Evolutionary conservation across 2,329 filamentous ascomycete genomes (phyloP).

Genomic region (Pestalotiopsis sp.): DNA sequence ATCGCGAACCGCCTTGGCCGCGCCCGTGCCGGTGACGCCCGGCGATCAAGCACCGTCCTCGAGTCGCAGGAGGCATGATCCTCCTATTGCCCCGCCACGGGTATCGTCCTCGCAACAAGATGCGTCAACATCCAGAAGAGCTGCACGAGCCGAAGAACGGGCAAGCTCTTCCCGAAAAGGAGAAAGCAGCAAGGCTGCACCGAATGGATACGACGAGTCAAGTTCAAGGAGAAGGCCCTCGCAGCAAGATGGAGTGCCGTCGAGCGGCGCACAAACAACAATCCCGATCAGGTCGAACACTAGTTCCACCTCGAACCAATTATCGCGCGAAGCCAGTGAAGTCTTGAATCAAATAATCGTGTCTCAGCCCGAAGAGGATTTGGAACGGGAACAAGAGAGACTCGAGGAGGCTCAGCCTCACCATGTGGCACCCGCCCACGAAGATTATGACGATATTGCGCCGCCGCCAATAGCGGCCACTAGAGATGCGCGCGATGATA

Average conservation of each 20-base stretch:
- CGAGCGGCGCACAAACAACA: slow-evolving; percentile 43
- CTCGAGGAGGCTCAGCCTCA: slow-evolving; percentile 62
- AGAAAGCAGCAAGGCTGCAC: slow-evolving; percentile 29
- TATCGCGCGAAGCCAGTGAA: slow-evolving; percentile 77
- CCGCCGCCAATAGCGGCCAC: slow-evolving; percentile 48
- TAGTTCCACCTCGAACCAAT: slow-evolving; percentile 53
- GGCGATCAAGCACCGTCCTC: slow-evolving; percentile 44
- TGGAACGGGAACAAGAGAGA: slow-evolving; percentile 72
- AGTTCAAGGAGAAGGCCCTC: slow-evolving; percentile 39
- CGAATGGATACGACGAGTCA: slow-evolving; percentile 37
- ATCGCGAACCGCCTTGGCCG: slow-evolving; percentile 49
- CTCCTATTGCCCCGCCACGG: slow-evolving; percentile 76
- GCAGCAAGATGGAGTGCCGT: slow-evolving; percentile 36
- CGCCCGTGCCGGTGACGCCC: slow-evolving; percentile 42
- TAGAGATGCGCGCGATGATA: slow-evolving; percentile 46
- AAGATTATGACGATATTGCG: slow-evolving; percentile 43
- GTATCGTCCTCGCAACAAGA: slow-evolving; percentile 73
- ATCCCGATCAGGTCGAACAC: slow-evolving; percentile 49
- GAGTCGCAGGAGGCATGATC: slow-evolving; percentile 62
- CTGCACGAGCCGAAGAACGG: slow-evolving; percentile 48
- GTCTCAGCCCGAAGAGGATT: slow-evolving; percentile 74
- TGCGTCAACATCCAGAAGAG: slow-evolving; percentile 42
- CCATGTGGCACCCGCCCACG: slow-evolving; percentile 38
- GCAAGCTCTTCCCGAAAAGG: slow-evolving; percentile 39
- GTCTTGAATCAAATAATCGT: slow-evolving; percentile 78